phyloP scores from a whole-genome alignment of 23 red algal species.

The Gracilaria domingensis region DNA sequence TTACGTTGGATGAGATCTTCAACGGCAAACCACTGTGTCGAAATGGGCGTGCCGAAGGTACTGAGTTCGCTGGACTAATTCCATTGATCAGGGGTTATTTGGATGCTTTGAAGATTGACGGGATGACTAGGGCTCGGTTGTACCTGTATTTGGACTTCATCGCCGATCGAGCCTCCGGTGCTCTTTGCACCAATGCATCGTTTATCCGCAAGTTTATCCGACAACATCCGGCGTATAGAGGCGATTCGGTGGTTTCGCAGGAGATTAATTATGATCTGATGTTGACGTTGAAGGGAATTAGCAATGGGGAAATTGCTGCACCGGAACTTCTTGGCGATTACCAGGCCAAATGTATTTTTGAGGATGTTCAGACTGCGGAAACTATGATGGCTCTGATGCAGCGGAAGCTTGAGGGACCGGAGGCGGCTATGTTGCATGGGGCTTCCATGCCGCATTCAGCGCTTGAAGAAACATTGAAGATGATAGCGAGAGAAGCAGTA shows the following conservation, averaged over 20 bases:
- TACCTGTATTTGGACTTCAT: constrained; percentile 93
- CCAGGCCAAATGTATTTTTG: constrained; percentile 54
- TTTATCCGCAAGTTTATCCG: constrained; percentile 92
- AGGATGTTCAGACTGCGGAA: constrained; percentile 37
- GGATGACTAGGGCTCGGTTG: constrained; percentile 57
- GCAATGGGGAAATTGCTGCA: constrained; percentile 62
- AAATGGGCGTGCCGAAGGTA: constrained; percentile 51
- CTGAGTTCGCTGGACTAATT: constrained; percentile 92
- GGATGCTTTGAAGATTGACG: constrained; percentile 80
- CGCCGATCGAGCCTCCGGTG: constrained; percentile 74
- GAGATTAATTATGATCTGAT: constrained; percentile 88
- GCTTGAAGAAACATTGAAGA: constrained; percentile 13
- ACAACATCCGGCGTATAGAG: constrained; percentile 73
- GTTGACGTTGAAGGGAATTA: constrained; percentile 67
- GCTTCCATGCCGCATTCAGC: constrained; percentile 47
- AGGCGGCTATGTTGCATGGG: constrained; percentile 63
- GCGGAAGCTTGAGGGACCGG: constrained; percentile 49
- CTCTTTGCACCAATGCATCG: constrained; percentile 78
- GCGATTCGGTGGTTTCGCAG: constrained; percentile 84
- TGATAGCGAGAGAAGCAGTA: not conserved
- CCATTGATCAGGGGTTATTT: constrained; percentile 94
- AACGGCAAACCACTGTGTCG: constrained; percentile 89
- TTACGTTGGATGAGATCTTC: constrained; percentile 96
- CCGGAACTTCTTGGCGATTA: constrained; percentile 88
- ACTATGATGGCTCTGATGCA: constrained; percentile 77